Evolutionary conservation across 495 filamentous ascomycete genomes (phyloP), one percentile per base, ranked within the genome.

Genomic region (Aspergillus wentii): DNA sequence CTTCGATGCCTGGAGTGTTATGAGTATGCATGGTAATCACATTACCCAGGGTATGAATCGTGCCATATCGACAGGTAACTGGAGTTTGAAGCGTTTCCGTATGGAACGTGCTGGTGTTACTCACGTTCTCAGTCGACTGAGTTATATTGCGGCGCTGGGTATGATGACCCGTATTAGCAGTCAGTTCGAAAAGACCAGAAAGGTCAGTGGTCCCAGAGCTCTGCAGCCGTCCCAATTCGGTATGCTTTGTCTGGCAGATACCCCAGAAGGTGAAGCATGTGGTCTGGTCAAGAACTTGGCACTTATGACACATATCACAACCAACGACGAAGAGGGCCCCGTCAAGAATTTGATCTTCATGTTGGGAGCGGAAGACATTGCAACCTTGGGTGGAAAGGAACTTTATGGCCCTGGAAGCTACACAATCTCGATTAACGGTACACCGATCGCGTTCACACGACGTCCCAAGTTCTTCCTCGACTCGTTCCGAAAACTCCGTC

Each of bases 111-210:
- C 92, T 15, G 92, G 92, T 51, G 89, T 99, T 8, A 95, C 92
- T 3, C 92, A 99, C 60, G 89, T 99, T 38, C 71, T 99, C 13
- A 96, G 90, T 66, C 79, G 92, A 29, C 68, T 97, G 30, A 96
- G 89, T 59, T 99, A 95, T 54, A 95, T 97, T 64, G 86, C 85
- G 48, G 94, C 94, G 8, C 75, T 99, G n/a, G 94, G 94, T 39
- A 97, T 97, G 94, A 97, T 99, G 94, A 97, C 94, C 8, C 80
- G 92, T 50, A 97, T 97, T 49, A 90, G 81, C 66, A 94, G 86
- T 76, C 92, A 97, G 67, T 97, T 99, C 56, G 92, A 97, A 56
- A 97, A 97, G 72, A 95, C 91, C 2, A 69, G 92, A 47, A 99
- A 99, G 59, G 86, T 99, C 46, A 85, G 79, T 54, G 94, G 94